Conservation (phyloP, 208 protist species). For the Trypanosoma congolense region DNA sequence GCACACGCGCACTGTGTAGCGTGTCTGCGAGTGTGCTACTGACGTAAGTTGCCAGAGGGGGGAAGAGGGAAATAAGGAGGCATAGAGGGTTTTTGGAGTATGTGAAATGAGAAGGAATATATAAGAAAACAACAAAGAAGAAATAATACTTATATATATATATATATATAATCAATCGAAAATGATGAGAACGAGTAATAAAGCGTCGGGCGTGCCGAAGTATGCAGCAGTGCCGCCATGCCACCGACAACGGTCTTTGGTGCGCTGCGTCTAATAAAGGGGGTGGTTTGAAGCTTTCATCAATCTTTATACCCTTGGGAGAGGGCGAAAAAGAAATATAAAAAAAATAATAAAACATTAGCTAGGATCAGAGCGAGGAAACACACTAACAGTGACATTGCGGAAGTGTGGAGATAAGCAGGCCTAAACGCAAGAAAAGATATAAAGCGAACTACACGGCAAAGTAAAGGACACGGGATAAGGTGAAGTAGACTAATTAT, state of each 20-base stretch:
- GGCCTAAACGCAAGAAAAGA: constrained; percentile 4
- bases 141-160: constrained; percentile 12
- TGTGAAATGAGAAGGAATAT: no score
- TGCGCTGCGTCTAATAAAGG: background rate
- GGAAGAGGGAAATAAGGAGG: no score
- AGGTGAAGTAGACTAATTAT: background rate
- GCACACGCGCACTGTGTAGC: no score
- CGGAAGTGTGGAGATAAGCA: background rate
- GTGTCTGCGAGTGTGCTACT: no score
- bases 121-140: no score
- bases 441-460: background rate
- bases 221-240: no score
- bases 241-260: no score
- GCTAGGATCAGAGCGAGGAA: no score
- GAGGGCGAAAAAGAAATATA: constrained; percentile 8
- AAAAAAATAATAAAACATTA: constrained; percentile 3
- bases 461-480: background rate
- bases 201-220: no score
- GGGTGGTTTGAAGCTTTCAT: background rate
- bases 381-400: background rate
- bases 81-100: no score
- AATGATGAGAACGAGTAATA: no score
- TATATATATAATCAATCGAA: constrained; percentile 17
- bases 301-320: background rate
- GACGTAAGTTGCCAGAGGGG: constrained; percentile 2